These are phyloP conservation scores for Lepiota brunneoincarnata DNA, from an alignment of 768 basidiomycete genomes.

Conservation along the genomic window DNA sequence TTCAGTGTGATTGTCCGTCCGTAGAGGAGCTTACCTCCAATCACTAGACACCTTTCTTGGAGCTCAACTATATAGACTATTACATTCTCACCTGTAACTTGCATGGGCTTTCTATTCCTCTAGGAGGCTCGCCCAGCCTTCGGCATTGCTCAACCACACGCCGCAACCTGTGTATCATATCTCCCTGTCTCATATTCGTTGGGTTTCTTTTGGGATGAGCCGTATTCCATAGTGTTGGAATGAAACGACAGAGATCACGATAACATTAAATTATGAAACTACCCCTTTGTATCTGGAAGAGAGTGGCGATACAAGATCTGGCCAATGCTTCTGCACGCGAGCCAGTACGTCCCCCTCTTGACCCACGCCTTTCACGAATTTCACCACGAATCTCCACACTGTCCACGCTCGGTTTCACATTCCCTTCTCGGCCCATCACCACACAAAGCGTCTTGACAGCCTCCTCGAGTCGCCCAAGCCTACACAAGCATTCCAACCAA, in stretches of 20 bases:
- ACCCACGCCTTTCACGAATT: slow-evolving; percentile 44
- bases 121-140: slow-evolving; percentile 43
- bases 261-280: slow-evolving; percentile 3
- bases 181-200: not conserved
- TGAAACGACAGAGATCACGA: slow-evolving; percentile 9
- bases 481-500: slow-evolving; percentile 85
- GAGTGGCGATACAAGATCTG: slow-evolving; percentile 30
- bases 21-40: slow-evolving; percentile 67
- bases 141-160: slow-evolving; percentile 71
- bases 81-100: slow-evolving; percentile 15
- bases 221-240: slow-evolving; percentile 8
- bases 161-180: slow-evolving; percentile 18
- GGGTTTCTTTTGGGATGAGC: not conserved
- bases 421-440: slow-evolving; percentile 55
- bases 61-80: slow-evolving; percentile 12
- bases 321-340: slow-evolving; percentile 40
- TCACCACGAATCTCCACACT: slow-evolving; percentile 52
- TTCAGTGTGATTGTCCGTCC: slow-evolving; percentile 80
- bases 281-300: slow-evolving; percentile 13
- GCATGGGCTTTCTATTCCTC: slow-evolving; percentile 46
- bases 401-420: slow-evolving; percentile 43
- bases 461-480: slow-evolving; percentile 60
- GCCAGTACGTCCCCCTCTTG: slow-evolving; percentile 43
- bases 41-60: slow-evolving; percentile 20
- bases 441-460: slow-evolving; percentile 62